phyloP scores from a whole-genome alignment of 2,329 filamentous ascomycete genomes.

The Epicoccum sorghinum region DNA sequence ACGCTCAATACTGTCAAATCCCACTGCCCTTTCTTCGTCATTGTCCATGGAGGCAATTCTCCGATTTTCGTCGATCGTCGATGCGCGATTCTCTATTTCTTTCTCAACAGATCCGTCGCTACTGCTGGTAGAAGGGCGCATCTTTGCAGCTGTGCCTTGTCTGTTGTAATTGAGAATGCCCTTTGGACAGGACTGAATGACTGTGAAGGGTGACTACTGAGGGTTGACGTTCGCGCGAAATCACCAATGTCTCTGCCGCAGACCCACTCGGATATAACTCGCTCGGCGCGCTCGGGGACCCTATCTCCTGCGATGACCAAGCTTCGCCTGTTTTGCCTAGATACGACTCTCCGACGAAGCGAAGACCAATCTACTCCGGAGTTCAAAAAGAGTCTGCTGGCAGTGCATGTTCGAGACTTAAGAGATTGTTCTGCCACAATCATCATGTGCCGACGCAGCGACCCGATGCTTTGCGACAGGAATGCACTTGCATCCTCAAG shows the following conservation, averaged over 20 bases:
- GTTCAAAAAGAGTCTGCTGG: too few species aligned
- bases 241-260: background rate
- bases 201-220: background rate
- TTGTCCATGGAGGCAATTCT: slow-evolving; percentile 4
- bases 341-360: background rate
- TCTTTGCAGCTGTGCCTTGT: background rate
- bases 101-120: slow-evolving; percentile 15
- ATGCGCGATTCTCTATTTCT: slow-evolving; percentile 12
- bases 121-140: background rate
- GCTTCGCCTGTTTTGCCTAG: background rate
- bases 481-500: background rate
- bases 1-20: slow-evolving; percentile 11
- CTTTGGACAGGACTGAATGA: background rate
- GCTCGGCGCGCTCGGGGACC: slow-evolving; percentile 3
- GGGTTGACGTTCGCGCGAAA: slow-evolving; percentile 5
- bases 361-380: too few species aligned
- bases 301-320: slow-evolving; percentile 17
- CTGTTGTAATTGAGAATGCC: background rate
- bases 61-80: slow-evolving; percentile 23
- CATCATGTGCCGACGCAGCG: background rate
- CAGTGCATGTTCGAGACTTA: background rate
- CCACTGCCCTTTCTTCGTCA: slow-evolving; percentile 23
- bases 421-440: background rate
- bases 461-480: background rate
- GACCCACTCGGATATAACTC: slow-evolving; percentile 21